Evolutionary conservation across 1,284 basidiomycete species (phyloP).

Genomic region (Trametes pubescens): DNA sequence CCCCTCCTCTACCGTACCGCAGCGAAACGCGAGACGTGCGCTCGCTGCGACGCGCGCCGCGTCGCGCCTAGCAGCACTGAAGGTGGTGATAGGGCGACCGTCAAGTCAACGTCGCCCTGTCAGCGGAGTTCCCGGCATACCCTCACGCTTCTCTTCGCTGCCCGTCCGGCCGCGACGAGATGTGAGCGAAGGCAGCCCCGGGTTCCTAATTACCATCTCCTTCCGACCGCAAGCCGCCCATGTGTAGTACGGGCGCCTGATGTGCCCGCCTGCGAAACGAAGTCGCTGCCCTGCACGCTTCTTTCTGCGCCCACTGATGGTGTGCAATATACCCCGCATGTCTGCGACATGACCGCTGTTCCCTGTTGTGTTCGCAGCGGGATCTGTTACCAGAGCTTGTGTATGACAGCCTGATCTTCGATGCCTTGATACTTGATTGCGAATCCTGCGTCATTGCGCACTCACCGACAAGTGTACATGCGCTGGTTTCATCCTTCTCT

Average conservation of each 20-base stretch:
- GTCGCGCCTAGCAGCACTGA: slow-evolving; percentile 9
- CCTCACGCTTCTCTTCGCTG: slow-evolving; percentile 14
- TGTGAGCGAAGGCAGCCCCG: slow-evolving; percentile 8
- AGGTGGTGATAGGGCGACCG: slow-evolving; percentile 10
- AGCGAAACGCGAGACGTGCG: not conserved
- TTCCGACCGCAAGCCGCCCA: slow-evolving; percentile 1
- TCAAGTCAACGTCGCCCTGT: slow-evolving; percentile 14
- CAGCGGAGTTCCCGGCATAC: slow-evolving; percentile 18
- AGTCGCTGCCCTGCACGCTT: not conserved
- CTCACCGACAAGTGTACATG: slow-evolving; percentile 8
- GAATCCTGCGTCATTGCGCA: slow-evolving; percentile 18
- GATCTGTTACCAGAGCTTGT: slow-evolving; percentile 1
- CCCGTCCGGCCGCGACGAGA: not conserved
- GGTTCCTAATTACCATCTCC: not conserved
- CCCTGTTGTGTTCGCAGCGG: slow-evolving; percentile 12
- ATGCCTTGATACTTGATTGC: slow-evolving; percentile 29
- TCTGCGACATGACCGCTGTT: slow-evolving; percentile 13
- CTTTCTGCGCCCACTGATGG: slow-evolving; percentile 14
- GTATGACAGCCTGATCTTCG: slow-evolving; percentile 14
- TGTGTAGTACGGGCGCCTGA: slow-evolving; percentile 11
- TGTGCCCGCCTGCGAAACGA: not conserved
- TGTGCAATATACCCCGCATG: slow-evolving; percentile 17
- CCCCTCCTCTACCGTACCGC: slow-evolving; percentile 1
- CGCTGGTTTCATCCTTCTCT: slow-evolving; percentile 3
- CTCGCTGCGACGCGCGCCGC: not conserved